Conservation (phyloP, 306 rosid genomes). For the Cucurbita pepo region DNA sequence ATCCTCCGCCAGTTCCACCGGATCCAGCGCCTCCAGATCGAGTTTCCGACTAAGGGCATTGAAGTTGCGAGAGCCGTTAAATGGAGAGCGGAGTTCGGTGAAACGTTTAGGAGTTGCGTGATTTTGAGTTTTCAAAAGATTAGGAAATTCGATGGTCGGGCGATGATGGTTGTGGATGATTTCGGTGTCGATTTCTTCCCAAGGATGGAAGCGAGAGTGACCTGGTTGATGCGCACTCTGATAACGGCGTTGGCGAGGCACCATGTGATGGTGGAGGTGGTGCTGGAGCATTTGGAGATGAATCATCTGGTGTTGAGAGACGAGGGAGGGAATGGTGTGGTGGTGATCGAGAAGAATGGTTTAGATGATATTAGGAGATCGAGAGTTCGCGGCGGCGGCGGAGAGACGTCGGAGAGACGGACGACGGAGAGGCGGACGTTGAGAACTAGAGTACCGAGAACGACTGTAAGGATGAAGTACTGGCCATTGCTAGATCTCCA, state of each 20-base stretch:
- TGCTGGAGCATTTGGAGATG: constrained; percentile 15
- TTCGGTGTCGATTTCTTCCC: constrained; percentile 4
- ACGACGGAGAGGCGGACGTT: neutral
- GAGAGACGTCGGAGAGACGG: neutral
- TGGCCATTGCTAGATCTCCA: constrained; percentile 13
- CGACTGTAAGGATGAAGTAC: constrained; percentile 31
- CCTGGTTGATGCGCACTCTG: constrained; percentile 25
- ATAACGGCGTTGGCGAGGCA: constrained; percentile 40
- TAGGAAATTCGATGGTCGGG: neutral
- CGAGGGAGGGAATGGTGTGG: constrained; percentile 24
- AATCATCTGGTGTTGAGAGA: constrained; percentile 19
- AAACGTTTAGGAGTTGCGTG: constrained; percentile 16
- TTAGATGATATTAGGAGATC: constrained; percentile 10
- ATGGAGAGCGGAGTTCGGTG: constrained; percentile 35
- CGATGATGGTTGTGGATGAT: neutral
- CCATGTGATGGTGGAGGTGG: constrained; percentile 21
- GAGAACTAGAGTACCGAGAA: constrained; percentile 28
- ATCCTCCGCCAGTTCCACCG: constrained; percentile 27
- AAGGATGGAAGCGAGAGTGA: constrained; percentile 26
- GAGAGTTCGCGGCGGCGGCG: neutral
- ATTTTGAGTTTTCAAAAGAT: constrained; percentile 19
- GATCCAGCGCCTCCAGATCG: constrained; percentile 18
- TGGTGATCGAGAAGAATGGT: constrained; percentile 22
- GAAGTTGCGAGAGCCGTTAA: constrained; percentile 15
- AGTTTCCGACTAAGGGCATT: constrained; percentile 22